These are phyloP conservation scores for Clarireedia sp. DNA, from an alignment of 2,329 filamentous ascomycete species.

Conservation along the genomic window DNA sequence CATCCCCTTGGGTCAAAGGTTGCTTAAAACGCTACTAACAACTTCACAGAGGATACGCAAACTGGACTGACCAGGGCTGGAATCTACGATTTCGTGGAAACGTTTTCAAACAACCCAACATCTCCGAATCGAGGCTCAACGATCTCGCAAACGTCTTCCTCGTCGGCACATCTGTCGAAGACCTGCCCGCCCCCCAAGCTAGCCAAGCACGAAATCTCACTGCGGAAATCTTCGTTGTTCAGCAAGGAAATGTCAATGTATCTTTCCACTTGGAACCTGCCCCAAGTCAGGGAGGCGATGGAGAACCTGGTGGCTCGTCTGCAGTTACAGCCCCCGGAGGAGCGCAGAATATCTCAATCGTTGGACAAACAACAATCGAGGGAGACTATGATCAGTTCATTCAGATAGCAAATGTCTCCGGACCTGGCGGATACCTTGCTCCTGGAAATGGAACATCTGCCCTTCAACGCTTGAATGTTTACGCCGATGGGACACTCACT, in stretches of 20 bases:
- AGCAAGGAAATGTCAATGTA: conserved; percentile 58
- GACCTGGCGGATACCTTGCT: conserved; percentile 42
- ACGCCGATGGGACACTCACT: conserved; percentile 53
- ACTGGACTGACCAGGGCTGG: conserved; percentile 73
- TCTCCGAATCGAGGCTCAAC: conserved; percentile 55
- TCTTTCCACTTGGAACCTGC: conserved; percentile 55
- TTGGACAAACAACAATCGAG: conserved; percentile 55
- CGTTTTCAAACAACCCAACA: conserved; percentile 71
- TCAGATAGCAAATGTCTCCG: conserved; percentile 49
- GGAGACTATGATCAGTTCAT: conserved; percentile 71
- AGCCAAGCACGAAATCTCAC: conserved; percentile 67
- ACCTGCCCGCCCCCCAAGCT: conserved; percentile 51
- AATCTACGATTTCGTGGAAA: conserved; percentile 70
- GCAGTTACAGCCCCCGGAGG: conserved; percentile 48
- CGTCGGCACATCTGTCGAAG: conserved; percentile 52
- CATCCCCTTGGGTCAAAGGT: background rate
- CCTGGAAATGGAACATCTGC: conserved; percentile 56
- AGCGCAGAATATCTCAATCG: conserved; percentile 53
- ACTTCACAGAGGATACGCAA: conserved; percentile 50
- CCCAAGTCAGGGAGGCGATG: conserved; percentile 43
- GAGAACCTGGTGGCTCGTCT: conserved; percentile 40
- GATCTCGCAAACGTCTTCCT: conserved; percentile 64
- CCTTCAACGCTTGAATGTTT: conserved; percentile 62
- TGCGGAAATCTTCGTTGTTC: conserved; percentile 64
- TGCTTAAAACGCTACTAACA: conserved; percentile 8